phyloP scores from a whole-genome alignment of 371 early-diverging fungal genomes.

The Apophysomyces ossiformis region DNA sequence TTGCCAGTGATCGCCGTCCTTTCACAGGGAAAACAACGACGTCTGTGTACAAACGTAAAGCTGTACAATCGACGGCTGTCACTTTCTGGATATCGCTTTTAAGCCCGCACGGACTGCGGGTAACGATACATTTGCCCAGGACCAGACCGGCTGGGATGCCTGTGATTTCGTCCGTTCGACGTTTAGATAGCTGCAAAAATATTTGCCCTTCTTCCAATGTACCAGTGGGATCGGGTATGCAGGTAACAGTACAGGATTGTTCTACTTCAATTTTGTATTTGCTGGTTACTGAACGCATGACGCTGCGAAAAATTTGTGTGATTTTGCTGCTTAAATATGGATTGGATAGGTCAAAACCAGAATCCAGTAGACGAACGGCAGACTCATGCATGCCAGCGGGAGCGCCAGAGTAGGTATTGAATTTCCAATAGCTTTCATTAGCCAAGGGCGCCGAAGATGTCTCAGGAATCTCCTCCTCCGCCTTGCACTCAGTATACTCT shows the following conservation, averaged over 20 bases:
- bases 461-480: background rate
- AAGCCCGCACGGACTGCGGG: constrained; percentile 51
- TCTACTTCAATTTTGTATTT: constrained; percentile 50
- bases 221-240: constrained; percentile 54
- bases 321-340: constrained; percentile 45
- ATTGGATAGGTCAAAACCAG: constrained; percentile 52
- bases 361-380: constrained; percentile 41
- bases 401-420: constrained; percentile 41
- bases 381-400: constrained; percentile 40
- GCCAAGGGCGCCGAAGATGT: background rate
- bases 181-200: constrained; percentile 42
- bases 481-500: constrained; percentile 22
- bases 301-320: constrained; percentile 36
- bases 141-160: constrained; percentile 43
- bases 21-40: constrained; percentile 46
- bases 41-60: constrained; percentile 46
- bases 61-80: constrained; percentile 42
- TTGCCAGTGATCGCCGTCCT: constrained; percentile 47
- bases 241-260: constrained; percentile 50
- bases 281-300: constrained; percentile 34
- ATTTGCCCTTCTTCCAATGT: constrained; percentile 40
- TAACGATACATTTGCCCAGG: constrained; percentile 46
- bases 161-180: constrained; percentile 43
- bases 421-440: constrained; percentile 14
- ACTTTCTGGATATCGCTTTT: constrained; percentile 53